Base-by-base conservation (phyloP, 2,329 filamentous ascomycete genomes). In the Cladophialophora exuberans region DNA sequence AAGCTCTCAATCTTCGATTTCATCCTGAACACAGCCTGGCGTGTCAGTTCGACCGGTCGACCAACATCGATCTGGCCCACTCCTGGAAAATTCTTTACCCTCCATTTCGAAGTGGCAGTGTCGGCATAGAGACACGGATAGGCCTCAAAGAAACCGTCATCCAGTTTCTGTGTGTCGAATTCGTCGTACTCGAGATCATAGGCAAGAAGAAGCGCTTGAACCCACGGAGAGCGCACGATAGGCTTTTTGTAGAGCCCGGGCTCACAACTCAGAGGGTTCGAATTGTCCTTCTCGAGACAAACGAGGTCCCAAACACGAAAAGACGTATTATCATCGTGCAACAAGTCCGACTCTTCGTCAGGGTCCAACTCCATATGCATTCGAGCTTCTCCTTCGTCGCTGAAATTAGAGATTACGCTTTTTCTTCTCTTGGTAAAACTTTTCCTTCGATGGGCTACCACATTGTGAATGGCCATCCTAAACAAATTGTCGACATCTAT, bases 171-270 rank as follows among this genome's bases (percentile, higher is more conserved):
- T 36, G 82, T 79, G 9, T 87, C 90, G 38, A 97, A 87, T 67
- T 97, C 89, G 62, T 97, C 91, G 69, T 97, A 97, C 64, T 97
- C 94, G 3, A 76, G 60, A 72, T 97, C 92, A 66, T 84, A 97
- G 47, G 83, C 92, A 65, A 86, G 85, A 4, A 90, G 96, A 62
- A 97, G 77, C 1, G 86, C 82, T 62, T 38, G 54, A 17, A 57
- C 9, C 10, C 44, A 31, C 23, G 46, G 33, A 1, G 56, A 51
- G n/a, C 51, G 44, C 30, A 38, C 31, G 10, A 51, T 25, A 4
- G 56, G 51, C 17, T 28, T 42, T 15, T 25, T 36, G 9, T 31
- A 7, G 5, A 55, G 46, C 4, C 23, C 38, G 1, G 35, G 33
- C 20, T 49, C 46, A 23, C 17, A 31, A 7, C 30, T 46, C 6